Percentiles rank a stretch among this genome's conserved stretches.
Evolutionary conservation across 257 asterid genomes (phyloP).

Genomic region (Forsythia viridissima): DNA sequence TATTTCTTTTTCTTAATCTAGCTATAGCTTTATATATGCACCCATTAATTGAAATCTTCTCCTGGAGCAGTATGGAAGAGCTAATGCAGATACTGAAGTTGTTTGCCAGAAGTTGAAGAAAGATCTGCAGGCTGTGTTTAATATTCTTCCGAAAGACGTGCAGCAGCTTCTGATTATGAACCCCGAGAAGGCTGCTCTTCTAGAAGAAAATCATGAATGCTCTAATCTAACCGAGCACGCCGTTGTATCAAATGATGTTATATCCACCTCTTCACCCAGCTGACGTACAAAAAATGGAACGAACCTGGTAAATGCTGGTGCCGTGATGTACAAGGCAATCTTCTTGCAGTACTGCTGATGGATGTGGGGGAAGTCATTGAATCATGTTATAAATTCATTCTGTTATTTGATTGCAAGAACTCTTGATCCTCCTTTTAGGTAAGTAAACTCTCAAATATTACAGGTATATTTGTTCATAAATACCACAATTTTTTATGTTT

Average conservation of each 20-base stretch:
- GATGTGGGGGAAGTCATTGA: conserved; percentile 19
- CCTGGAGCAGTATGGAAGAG: conserved; percentile 54
- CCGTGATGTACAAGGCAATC: no score
- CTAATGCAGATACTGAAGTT: conserved; percentile 54
- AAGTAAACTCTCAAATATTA: conserved; percentile 31
- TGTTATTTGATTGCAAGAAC: conserved; percentile 26
- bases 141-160: conserved; percentile 71
- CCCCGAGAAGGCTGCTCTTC: conserved; percentile 71
- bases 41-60: conserved; percentile 24
- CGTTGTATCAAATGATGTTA: conserved; percentile 23
- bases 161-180: conserved; percentile 87
- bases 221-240: conserved; percentile 27
- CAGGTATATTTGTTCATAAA: conserved; percentile 17
- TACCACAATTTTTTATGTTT: conserved; percentile 6
- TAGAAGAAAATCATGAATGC: conserved; percentile 35
- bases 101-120: conserved; percentile 69
- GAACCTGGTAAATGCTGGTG: background rate
- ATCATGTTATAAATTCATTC: conserved; percentile 15
- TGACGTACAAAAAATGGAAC: conserved; percentile 32
- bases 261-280: conserved; percentile 35
- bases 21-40: background rate
- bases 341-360: conserved; percentile 7
- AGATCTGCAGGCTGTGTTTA: conserved; percentile 73
- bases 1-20: background rate
- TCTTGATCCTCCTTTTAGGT: conserved; percentile 40